Base-by-base conservation (phyloP, 495 filamentous ascomycete species). In the Viridothelium virens region DNA sequence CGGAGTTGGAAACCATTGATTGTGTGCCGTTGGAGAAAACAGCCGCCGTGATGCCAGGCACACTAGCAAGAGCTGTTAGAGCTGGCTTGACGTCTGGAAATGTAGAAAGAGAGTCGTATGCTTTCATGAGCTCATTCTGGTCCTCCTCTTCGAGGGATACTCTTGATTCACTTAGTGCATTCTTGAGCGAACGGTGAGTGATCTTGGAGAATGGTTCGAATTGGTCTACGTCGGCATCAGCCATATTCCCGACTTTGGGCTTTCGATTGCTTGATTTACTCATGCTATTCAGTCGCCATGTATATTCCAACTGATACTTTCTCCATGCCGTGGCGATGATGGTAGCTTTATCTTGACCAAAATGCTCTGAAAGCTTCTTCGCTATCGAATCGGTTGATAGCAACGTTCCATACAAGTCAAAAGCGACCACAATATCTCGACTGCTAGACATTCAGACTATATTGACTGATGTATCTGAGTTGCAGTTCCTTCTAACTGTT, bases 281-380 rank as follows among this genome's bases (percentile, higher is more conserved):
- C 89, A 92, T 92, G 83, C 85, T 89, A 70, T 88, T 93, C 67
- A 89, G 74, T 56, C 89, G 77, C 89, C 89, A 94, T 44, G 90
- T 90, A 69, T 92, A 94, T 75, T 91, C 90, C 25, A 96, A 80
- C 73, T 92, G 89, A 71, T 84, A 84, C 34, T 78, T 81, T 56
- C 83, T 73, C 84, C 83, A 87, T 69, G 81, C 71, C 33, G 81
- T 73, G 7, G 87, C 83, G 14, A 92, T 79, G 6, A 74, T 70
- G 7, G 77, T 69, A 12, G 85, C 83, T 69, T 82, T 81, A 34
- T 86, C 85, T 56, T 83, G 64, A 61, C 83, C 79, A 46, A 84
- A 80, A 56, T 82, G 74, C 62, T 77, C 71, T 63, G 80, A 78
- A 18, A 88, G 74, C 59, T 83, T 74, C 11, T 78, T 74, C 12